Conservation (phyloP, 2,329 filamentous ascomycete genomes). For the Metarhizium rileyi region DNA sequence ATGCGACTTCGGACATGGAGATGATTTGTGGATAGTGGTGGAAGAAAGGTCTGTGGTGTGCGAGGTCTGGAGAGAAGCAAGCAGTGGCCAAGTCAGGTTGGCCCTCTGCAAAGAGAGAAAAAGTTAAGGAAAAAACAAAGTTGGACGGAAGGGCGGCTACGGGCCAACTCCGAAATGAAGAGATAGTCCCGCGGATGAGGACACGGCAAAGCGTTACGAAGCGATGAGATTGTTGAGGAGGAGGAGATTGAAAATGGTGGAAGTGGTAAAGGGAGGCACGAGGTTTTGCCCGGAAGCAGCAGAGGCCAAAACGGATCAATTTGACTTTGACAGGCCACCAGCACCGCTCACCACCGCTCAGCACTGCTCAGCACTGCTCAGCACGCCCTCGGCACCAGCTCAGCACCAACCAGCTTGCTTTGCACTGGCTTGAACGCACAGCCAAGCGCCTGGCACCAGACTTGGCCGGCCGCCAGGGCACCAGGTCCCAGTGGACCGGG, state of each 20-base stretch:
- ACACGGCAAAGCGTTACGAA: slow-evolving; percentile 20
- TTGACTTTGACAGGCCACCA: slow-evolving; percentile 19
- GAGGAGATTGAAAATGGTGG: slow-evolving; percentile 5
- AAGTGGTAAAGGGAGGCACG: slow-evolving; percentile 23
- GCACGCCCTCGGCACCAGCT: too few relatives aligned
- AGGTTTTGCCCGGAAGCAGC: slow-evolving; percentile 29
- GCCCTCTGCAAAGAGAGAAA: slow-evolving; percentile 25
- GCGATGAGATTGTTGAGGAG: slow-evolving; percentile 9
- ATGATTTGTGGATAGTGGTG: slow-evolving; percentile 33
- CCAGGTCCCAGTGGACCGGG: too few relatives aligned
- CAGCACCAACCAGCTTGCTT: too few relatives aligned
- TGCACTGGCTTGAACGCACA: too few relatives aligned
- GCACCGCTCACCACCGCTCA: too few relatives aligned
- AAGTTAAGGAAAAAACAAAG: slow-evolving; percentile 17
- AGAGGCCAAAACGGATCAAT: slow-evolving; percentile 22
- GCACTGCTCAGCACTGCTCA: too few relatives aligned
- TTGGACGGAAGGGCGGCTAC: slow-evolving; percentile 9
- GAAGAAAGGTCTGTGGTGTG: slow-evolving; percentile 24
- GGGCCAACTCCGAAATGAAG: slow-evolving; percentile 20
- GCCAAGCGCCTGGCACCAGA: too few relatives aligned
- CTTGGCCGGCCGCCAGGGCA: too few relatives aligned
- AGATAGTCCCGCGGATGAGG: slow-evolving; percentile 20
- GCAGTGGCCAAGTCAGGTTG: slow-evolving; percentile 7
- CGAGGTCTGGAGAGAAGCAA: background rate
- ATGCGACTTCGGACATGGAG: slow-evolving; percentile 89